A percentile compares a stretch with the other conserved stretches of the same genome.
Evolutionary conservation across 306 rosid genomes (phyloP).

Genomic region (Cucumis cinereus): DNA sequence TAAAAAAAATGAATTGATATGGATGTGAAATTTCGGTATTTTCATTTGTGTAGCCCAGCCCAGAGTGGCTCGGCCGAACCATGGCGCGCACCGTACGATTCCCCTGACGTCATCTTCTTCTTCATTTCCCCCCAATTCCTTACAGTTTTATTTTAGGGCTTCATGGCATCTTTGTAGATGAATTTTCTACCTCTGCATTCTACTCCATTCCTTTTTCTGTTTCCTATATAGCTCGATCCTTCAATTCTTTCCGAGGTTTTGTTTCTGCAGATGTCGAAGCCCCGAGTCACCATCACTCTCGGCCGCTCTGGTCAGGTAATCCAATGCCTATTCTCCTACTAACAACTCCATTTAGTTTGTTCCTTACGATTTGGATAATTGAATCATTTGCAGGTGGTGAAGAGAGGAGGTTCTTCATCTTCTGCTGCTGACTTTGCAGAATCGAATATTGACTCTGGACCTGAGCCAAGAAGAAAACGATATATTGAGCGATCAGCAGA

Average conservation of each 20-base stretch:
- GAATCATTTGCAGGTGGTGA: slow-evolving; percentile 30
- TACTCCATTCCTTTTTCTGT: not conserved
- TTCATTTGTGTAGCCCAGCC: not conserved
- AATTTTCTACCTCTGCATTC: not conserved
- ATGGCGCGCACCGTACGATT: not conserved
- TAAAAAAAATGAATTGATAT: too few relatives aligned
- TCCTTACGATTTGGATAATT: not conserved
- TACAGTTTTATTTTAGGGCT: not conserved
- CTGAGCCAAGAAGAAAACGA: slow-evolving; percentile 27
- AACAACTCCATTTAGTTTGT: not conserved
- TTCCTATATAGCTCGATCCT: not conserved
- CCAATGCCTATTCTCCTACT: not conserved
- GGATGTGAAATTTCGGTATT: too few relatives aligned
- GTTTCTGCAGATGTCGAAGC: slow-evolving; percentile 26
- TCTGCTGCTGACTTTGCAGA: not conserved
- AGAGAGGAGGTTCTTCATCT: slow-evolving; percentile 26
- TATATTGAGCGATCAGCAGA: slow-evolving; percentile 18
- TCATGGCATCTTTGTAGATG: not conserved
- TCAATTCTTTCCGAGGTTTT: not conserved
- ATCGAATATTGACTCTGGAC: slow-evolving; percentile 8
- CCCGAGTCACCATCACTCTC: slow-evolving; percentile 47
- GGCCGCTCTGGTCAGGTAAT: slow-evolving; percentile 56
- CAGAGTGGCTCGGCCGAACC: not conserved
- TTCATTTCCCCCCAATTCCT: not conserved
- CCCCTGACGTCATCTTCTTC: not conserved